These are phyloP conservation scores for Cutaneotrichosporon arboriforme DNA, from an alignment of 1,284 basidiomycete genomes.

Conservation along the genomic window DNA sequence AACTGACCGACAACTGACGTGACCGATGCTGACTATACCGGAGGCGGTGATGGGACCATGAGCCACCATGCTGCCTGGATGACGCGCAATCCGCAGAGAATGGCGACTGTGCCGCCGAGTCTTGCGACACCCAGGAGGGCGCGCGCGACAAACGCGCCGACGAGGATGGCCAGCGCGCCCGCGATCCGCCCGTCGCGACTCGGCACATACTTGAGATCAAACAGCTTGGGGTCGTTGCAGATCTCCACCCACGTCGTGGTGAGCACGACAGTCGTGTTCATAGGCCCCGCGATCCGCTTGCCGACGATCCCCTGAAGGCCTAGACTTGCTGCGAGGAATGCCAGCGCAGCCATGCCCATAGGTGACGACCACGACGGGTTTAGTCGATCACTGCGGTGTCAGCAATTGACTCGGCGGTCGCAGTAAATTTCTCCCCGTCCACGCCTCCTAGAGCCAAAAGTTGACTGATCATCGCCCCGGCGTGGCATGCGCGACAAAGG, in stretches of 20 bases:
- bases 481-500: background rate
- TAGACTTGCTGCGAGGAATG: conserved; percentile 69
- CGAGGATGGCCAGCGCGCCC: conserved; percentile 62
- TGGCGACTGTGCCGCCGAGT: conserved; percentile 51
- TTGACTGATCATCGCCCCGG: background rate
- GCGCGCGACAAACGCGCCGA: conserved; percentile 69
- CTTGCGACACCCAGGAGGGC: conserved; percentile 48
- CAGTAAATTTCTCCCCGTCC: too few relatives aligned
- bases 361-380: conserved; percentile 65
- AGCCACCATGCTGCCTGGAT: conserved; percentile 64
- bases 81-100: conserved; percentile 62
- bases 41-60: conserved; percentile 51
- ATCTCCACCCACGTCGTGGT: conserved; percentile 84
- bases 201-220: conserved; percentile 52
- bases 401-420: background rate
- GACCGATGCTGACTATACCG: background rate
- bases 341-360: conserved; percentile 62
- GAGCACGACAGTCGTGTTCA: conserved; percentile 55
- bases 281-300: conserved; percentile 68
- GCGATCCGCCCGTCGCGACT: conserved; percentile 68
- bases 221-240: conserved; percentile 68
- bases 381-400: conserved; percentile 48
- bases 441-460: background rate
- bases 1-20: too few relatives aligned
- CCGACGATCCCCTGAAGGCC: conserved; percentile 72